A percentile compares a stretch with the other conserved stretches of the same genome.
Evolutionary conservation across 257 asterid genomes (phyloP).

Genomic region (Solanum rostratum): DNA sequence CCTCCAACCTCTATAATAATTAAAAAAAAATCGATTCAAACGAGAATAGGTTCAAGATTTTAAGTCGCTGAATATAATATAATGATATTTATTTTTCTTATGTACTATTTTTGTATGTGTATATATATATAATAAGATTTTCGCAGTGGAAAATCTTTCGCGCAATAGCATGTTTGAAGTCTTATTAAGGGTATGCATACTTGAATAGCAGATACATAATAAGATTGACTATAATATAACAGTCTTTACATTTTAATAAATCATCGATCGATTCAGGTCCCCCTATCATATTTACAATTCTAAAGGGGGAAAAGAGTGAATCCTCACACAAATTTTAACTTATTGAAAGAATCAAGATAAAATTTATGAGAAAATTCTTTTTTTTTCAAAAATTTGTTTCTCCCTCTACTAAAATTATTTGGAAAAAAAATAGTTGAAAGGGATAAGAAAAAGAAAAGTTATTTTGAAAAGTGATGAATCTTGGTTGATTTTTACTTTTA

Average conservation of each 20-base stretch:
- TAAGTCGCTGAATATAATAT: not conserved
- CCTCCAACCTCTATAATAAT: not conserved
- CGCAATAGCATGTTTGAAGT: no score
- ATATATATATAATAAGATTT: not conserved
- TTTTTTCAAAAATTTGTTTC: not conserved
- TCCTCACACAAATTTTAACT: not conserved
- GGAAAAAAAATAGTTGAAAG: not conserved
- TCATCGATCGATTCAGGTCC: not conserved
- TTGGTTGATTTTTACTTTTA: not conserved
- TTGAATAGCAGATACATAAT: no score
- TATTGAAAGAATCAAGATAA: not conserved
- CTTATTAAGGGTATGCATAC: no score
- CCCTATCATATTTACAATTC: not conserved
- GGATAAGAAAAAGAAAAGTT: not conserved
- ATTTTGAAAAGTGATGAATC: not conserved
- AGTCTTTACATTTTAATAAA: no score
- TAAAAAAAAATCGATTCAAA: not conserved
- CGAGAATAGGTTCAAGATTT: not conserved
- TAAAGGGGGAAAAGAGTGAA: not conserved
- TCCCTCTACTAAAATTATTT: not conserved
- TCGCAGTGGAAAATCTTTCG: no score
- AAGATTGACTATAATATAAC: no score
- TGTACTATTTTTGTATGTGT: not conserved
- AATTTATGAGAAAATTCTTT: not conserved
- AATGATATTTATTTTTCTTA: not conserved